Evolutionary conservation across 1,139 yeast genomes (phyloP), one percentile per base, ranked within the genome.

Genomic region (Yamadazyma diddensiae): DNA sequence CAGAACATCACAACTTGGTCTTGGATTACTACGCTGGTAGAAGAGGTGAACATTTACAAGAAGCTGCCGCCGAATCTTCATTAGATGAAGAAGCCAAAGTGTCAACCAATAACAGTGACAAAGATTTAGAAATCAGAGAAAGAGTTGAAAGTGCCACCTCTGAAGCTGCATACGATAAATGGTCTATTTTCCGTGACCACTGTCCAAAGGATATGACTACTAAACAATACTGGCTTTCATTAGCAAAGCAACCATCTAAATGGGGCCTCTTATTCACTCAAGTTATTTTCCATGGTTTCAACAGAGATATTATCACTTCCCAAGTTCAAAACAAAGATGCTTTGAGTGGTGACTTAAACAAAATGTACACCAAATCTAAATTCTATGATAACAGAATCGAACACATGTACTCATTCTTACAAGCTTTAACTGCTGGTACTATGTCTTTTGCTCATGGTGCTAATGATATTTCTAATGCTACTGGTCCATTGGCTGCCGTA

Each of bases 391-490:
- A 77, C 70, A 77, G 78, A 59, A 65, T 80, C 39, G 94, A 82
- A 59, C 81, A 71, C 56, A 61, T 82, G 47, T 82, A 76, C 58
- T 78, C 92, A 4, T 65, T 82, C 45, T 64, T 81, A 38, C 94
- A 82, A 59, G 82, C 78, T 32, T 61, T 82, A 41, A 82, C 90
- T 33, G 90, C 94, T 15, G 73, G 81, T 49, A 82, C 88, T 40
- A 82, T 82, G 81, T 81, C 90, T 4, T 81, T 82, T 57, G 86
- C 90, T 12, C 94, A 82, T 51, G 87, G 94, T 41, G 81, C 92
- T 27, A 83, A 82, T 53, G 94, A 82, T 60, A 80, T 83, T 45
- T 73, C 90, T 32, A 82, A 82, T 49, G 90, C 92, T 25, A 76
- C 85, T 22, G 92, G 87, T 45, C 92, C 92, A 21, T 66, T 81